Conservation (phyloP, 192 early-diverging fungal species). For the Chytriomyces confervae region DNA sequence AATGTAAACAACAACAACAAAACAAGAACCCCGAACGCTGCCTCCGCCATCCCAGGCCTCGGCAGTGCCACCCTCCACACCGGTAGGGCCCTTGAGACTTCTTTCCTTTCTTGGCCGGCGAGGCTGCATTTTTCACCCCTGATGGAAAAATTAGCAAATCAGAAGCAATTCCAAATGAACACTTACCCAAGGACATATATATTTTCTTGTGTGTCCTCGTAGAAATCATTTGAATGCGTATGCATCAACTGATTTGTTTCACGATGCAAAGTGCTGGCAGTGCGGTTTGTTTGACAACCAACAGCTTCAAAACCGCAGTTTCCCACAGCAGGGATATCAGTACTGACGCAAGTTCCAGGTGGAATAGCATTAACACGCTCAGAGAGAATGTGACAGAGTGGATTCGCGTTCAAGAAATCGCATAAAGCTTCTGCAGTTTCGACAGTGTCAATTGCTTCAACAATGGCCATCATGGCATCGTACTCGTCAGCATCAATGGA, state of each 20-base stretch:
- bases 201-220: background rate
- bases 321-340: background rate
- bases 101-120: too few relatives aligned
- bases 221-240: background rate
- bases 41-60: too few relatives aligned
- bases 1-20: too few relatives aligned
- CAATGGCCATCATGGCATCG: too few relatives aligned
- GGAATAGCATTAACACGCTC: slow-evolving; percentile 4
- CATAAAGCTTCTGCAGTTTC: background rate
- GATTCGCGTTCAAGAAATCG: background rate
- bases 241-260: background rate
- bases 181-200: too few relatives aligned
- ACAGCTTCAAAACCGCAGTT: background rate
- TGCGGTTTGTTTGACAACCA: background rate
- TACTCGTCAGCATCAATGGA: too few relatives aligned
- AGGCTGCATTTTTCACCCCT: too few relatives aligned
- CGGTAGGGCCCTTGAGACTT: too few relatives aligned
- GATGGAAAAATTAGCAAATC: too few relatives aligned
- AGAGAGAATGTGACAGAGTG: background rate
- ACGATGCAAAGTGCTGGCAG: background rate
- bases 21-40: too few relatives aligned
- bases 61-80: too few relatives aligned
- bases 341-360: slow-evolving; percentile 3
- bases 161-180: too few relatives aligned
- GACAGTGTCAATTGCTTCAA: background rate